Conservation (phyloP, 495 filamentous ascomycete genomes). For the Podospora conica region DNA sequence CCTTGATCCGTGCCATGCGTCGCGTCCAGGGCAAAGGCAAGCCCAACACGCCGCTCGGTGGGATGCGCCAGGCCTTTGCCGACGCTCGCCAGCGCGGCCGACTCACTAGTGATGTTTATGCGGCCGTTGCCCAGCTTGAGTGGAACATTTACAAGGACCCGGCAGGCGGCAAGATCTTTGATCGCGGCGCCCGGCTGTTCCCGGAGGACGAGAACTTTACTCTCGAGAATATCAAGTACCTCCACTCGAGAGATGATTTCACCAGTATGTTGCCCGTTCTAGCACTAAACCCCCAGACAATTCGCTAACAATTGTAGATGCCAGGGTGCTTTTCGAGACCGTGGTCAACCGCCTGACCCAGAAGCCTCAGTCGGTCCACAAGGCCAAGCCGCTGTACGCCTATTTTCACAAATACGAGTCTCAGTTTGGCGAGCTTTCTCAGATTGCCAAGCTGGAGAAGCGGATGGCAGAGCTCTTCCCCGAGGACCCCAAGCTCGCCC, state of each 20-base stretch:
- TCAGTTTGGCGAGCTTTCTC: conserved; percentile 82
- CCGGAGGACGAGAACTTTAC: conserved; percentile 87
- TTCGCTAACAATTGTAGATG: conserved; percentile 57
- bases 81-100: conserved; percentile 81
- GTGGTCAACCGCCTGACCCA: conserved; percentile 70
- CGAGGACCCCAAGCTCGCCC: conserved; percentile 67
- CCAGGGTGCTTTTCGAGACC: conserved; percentile 89
- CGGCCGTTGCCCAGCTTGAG: conserved; percentile 85
- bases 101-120: conserved; percentile 88
- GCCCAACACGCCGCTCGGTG: conserved; percentile 57
- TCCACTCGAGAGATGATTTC: conserved; percentile 82
- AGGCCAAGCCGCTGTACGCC: conserved; percentile 74
- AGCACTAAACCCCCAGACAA: too few species aligned
- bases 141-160: conserved; percentile 92
- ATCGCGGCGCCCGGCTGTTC: conserved; percentile 85
- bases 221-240: conserved; percentile 89
- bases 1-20: conserved; percentile 86
- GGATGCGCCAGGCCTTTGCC: conserved; percentile 76
- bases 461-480: conserved; percentile 90
- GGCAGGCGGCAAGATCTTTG: conserved; percentile 88
- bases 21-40: conserved; percentile 86
- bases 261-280: conserved; percentile 89
- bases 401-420: conserved; percentile 94
- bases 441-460: conserved; percentile 82
- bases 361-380: conserved; percentile 63